Evolutionary conservation across 2,329 filamentous ascomycete species (phyloP).

Genomic region (Cryphonectria nitschkei): DNA sequence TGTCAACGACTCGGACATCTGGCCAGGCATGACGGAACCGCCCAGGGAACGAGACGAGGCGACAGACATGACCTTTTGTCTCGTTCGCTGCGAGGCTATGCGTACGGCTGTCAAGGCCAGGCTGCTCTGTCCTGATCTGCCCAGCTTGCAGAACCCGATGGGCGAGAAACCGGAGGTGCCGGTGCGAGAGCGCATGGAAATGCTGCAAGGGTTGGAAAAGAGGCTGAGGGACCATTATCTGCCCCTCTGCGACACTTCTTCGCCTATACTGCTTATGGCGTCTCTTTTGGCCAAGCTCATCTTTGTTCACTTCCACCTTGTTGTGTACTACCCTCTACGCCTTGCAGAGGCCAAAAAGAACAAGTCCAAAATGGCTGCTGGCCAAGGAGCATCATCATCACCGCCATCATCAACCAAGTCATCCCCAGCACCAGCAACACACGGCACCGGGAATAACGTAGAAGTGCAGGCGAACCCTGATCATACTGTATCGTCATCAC

Average conservation of each 20-base stretch:
- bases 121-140: constrained; percentile 12
- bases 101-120: constrained; percentile 29
- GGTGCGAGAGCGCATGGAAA: neutral
- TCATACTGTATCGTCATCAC: neutral
- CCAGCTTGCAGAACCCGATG: neutral
- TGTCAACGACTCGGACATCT: constrained; percentile 54
- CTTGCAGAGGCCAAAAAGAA: neutral
- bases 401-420: neutral
- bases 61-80: constrained; percentile 53
- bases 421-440: neutral
- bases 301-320: constrained; percentile 20
- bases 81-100: constrained; percentile 42
- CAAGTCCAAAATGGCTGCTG: neutral
- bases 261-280: constrained; percentile 6
- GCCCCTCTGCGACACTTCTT: constrained; percentile 13
- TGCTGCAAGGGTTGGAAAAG: constrained; percentile 16
- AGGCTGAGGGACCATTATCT: constrained; percentile 15
- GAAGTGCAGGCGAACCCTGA: neutral
- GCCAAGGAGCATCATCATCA: neutral
- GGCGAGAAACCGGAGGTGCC: neutral
- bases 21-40: constrained; percentile 46
- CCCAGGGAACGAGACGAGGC: constrained; percentile 50
- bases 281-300: constrained; percentile 18
- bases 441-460: neutral
- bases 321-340: constrained; percentile 13